A percentile compares a stretch with the other conserved stretches of the same genome.
Evolutionary conservation across 768 basidiomycete species (phyloP).

Genomic region (Tulasnella sp.): DNA sequence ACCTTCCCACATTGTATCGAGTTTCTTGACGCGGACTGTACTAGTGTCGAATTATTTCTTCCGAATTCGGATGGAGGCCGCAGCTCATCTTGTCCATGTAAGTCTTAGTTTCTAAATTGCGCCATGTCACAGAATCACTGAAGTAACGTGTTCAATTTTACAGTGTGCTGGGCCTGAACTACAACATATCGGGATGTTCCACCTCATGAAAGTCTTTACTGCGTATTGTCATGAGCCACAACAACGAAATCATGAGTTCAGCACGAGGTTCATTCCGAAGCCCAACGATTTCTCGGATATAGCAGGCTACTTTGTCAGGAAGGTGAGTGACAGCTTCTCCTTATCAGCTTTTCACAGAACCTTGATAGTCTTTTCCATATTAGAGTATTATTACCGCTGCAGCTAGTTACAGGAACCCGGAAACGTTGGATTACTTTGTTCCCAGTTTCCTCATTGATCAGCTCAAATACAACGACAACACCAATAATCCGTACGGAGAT

Average conservation of each 20-base stretch:
- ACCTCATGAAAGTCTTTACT: constrained; percentile 88
- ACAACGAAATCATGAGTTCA: constrained; percentile 66
- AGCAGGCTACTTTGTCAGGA: constrained; percentile 87
- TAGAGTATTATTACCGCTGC: constrained; percentile 73
- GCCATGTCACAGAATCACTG: constrained; percentile 12
- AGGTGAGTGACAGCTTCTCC: constrained; percentile 38
- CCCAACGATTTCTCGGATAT: constrained; percentile 91
- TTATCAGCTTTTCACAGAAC: background rate
- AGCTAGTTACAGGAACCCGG: constrained; percentile 70
- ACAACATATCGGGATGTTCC: constrained; percentile 85
- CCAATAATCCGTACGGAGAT: constrained; percentile 85
- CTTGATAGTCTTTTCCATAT: no score
- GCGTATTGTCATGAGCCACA: constrained; percentile 83
- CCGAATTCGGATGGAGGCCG: constrained; percentile 91
- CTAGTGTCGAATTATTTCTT: constrained; percentile 93
- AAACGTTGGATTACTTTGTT: constrained; percentile 69
- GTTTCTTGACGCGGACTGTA: constrained; percentile 83
- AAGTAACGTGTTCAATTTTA: constrained; percentile 14
- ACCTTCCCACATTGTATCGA: constrained; percentile 75
- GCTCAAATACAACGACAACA: constrained; percentile 91
- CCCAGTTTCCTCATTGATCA: constrained; percentile 83
- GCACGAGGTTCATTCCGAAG: constrained; percentile 80
- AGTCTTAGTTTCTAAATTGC: background rate
- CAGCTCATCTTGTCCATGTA: constrained; percentile 60
- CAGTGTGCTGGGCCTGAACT: constrained; percentile 76